Conservation (phyloP, 352 stramenopile genomes). For the Phytophthora rubi region DNA sequence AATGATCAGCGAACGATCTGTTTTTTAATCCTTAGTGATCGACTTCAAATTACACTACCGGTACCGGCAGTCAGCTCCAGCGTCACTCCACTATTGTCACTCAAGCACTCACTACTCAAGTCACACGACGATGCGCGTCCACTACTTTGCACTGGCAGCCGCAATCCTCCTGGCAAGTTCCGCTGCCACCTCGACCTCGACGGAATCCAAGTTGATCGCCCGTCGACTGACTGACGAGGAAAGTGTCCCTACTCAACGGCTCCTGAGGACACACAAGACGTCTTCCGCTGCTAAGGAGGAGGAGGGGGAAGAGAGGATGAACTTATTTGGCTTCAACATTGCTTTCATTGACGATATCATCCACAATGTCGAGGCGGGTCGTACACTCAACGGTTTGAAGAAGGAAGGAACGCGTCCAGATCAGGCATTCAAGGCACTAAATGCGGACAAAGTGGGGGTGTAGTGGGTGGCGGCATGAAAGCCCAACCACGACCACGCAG, state of each 20-base stretch:
- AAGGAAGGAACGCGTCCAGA: neutral
- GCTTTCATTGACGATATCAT: neutral
- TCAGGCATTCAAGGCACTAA: neutral
- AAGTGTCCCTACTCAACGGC: neutral
- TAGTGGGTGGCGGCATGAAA: too few relatives aligned
- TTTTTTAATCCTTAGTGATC: too few relatives aligned
- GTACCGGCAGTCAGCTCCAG: too few relatives aligned
- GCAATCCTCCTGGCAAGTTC: neutral
- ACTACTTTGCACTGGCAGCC: too few relatives aligned
- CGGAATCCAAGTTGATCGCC: neutral
- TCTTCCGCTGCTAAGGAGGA: neutral
- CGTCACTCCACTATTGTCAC: too few relatives aligned
- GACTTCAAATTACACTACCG: too few relatives aligned
- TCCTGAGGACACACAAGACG: neutral
- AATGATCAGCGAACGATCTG: too few relatives aligned
- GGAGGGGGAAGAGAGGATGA: neutral
- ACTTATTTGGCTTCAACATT: neutral
- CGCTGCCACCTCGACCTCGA: neutral
- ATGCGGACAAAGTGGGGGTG: neutral
- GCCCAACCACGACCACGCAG: too few relatives aligned
- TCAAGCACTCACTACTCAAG: too few relatives aligned
- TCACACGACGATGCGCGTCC: too few relatives aligned
- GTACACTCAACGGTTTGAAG: neutral
- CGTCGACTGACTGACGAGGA: neutral
- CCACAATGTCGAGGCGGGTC: neutral